Evolutionary conservation across 2,329 filamentous ascomycete species (phyloP).

Genomic region (Fusarium nodosum): DNA sequence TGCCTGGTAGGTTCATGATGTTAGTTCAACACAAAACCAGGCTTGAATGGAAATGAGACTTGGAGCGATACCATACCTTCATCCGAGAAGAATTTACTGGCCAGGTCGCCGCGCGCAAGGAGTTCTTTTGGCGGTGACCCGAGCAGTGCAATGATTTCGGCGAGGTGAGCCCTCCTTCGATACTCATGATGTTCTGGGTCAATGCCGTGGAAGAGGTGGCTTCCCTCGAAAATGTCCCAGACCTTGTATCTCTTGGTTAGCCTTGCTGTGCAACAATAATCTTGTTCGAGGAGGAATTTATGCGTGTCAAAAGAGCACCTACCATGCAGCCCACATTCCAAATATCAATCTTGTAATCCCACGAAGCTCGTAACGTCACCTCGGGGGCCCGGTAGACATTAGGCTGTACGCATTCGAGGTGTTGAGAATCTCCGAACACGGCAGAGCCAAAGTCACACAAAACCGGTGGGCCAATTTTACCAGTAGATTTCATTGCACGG

Average conservation of each 20-base stretch:
- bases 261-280: background rate
- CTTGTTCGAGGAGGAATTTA: too few species aligned
- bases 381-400: conserved; percentile 60
- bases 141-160: background rate
- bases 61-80: rapidly evolving
- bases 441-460: conserved; percentile 66
- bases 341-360: conserved; percentile 64
- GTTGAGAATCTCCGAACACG: conserved; percentile 50
- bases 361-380: conserved; percentile 61
- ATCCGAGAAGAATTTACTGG: background rate
- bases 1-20: rapidly evolving
- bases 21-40: background rate
- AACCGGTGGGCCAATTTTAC: conserved; percentile 52
- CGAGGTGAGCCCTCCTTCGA: background rate
- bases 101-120: background rate
- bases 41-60: rapidly evolving
- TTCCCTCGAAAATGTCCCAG: background rate
- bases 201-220: background rate
- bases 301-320: conserved; percentile 39
- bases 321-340: conserved; percentile 68
- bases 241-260: background rate
- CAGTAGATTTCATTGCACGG: conserved; percentile 57
- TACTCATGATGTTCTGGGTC: background rate
- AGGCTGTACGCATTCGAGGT: conserved; percentile 58
- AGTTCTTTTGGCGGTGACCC: background rate